A percentile compares a stretch with the other conserved stretches of the same genome.
Conservation (phyloP, 1,284 basidiomycete genomes). For the Flammula alnicola region DNA sequence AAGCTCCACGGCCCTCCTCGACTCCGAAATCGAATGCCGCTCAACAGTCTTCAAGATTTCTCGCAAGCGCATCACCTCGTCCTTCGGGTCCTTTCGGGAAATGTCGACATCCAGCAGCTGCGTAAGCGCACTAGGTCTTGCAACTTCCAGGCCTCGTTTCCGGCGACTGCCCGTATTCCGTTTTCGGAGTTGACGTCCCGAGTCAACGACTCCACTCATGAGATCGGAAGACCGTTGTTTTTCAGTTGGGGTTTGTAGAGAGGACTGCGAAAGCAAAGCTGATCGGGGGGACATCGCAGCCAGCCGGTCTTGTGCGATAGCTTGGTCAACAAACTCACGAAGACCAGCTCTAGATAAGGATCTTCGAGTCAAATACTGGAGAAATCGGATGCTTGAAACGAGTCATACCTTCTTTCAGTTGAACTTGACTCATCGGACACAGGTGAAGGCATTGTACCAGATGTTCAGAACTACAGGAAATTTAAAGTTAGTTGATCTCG, state of each 20-base stretch:
- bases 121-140: slow-evolving; percentile 18
- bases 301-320: slow-evolving; percentile 22
- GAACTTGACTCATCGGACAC: slow-evolving; percentile 25
- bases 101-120: slow-evolving; percentile 48
- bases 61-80: slow-evolving; percentile 56
- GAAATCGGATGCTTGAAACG: background rate
- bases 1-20: slow-evolving; percentile 53
- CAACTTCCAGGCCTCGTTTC: slow-evolving; percentile 15
- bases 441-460: slow-evolving; percentile 24
- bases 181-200: slow-evolving; percentile 18
- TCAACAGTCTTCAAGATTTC: slow-evolving; percentile 54
- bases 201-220: slow-evolving; percentile 8
- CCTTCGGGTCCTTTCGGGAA: slow-evolving; percentile 58
- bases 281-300: slow-evolving; percentile 29
- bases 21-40: slow-evolving; percentile 57
- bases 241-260: slow-evolving; percentile 15
- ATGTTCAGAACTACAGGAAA: slow-evolving; percentile 7
- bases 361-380: slow-evolving; percentile 1
- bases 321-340: slow-evolving; percentile 23
- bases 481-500: background rate
- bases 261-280: slow-evolving; percentile 28
- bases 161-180: slow-evolving; percentile 18
- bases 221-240: slow-evolving; percentile 8
- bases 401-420: slow-evolving; percentile 23
- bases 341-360: slow-evolving; percentile 17